Conservation (phyloP, 305 asterid species). For the Nicotiana rustica region DNA sequence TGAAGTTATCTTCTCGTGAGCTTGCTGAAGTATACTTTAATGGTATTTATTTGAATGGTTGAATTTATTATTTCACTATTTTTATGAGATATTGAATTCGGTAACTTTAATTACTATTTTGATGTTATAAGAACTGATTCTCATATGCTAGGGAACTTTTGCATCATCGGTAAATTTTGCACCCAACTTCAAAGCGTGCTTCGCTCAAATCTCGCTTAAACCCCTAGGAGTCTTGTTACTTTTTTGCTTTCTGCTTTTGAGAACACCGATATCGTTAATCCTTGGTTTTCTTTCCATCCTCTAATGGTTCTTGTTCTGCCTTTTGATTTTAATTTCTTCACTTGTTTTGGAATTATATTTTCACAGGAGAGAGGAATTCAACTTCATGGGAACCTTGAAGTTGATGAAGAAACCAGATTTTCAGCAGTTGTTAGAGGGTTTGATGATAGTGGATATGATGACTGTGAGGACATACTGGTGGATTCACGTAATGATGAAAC, state of each 20-base stretch:
- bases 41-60: background rate
- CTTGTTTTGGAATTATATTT: constrained; percentile 39
- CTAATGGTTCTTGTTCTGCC: constrained; percentile 21
- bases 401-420: constrained; percentile 91
- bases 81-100: background rate
- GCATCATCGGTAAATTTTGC: constrained; percentile 5
- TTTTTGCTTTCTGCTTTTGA: constrained; percentile 6
- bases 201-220: background rate
- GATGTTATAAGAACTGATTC: constrained; percentile 6
- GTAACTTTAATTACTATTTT: background rate
- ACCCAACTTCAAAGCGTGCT: background rate
- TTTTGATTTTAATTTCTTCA: constrained; percentile 21
- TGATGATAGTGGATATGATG: constrained; percentile 85
- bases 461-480: constrained; percentile 67
- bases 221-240: background rate
- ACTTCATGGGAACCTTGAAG: constrained; percentile 66
- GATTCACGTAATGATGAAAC: constrained; percentile 85
- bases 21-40: background rate
- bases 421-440: constrained; percentile 79
- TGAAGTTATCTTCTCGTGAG: background rate
- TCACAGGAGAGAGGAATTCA: constrained; percentile 87
- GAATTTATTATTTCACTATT: background rate
- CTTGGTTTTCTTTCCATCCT: constrained; percentile 1
- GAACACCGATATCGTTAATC: background rate
- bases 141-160: background rate